Conservation (phyloP, 2,329 filamentous ascomycete genomes). For the Colletotrichum horii region DNA sequence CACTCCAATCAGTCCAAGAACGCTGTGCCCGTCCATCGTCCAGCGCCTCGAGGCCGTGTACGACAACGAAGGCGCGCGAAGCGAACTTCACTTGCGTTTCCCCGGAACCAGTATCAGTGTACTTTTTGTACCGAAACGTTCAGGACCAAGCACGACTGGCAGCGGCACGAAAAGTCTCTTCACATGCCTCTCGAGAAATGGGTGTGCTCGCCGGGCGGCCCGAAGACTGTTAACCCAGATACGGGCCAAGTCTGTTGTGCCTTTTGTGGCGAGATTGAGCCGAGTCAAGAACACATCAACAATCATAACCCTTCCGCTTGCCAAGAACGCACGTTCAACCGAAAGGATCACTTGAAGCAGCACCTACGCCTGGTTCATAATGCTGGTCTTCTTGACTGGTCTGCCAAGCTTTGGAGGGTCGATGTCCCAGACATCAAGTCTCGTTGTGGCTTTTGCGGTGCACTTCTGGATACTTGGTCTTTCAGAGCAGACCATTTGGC, state of each 20-base stretch:
- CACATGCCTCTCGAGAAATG: slow-evolving; percentile 51
- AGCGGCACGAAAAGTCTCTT: slow-evolving; percentile 54
- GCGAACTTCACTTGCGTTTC: not conserved
- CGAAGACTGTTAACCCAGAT: slow-evolving; percentile 37
- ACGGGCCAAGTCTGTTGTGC: slow-evolving; percentile 32
- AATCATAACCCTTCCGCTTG: slow-evolving; percentile 49
- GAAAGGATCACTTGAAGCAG: slow-evolving; percentile 50
- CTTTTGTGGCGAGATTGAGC: slow-evolving; percentile 39
- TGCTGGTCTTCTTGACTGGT: not conserved
- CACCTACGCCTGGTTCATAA: slow-evolving; percentile 32
- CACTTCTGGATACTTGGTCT: slow-evolving; percentile 36
- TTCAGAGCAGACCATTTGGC: slow-evolving; percentile 40
- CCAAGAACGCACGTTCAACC: slow-evolving; percentile 48
- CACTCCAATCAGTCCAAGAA: slow-evolving; percentile 3
- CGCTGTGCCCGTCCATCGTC: not conserved
- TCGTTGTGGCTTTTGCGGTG: slow-evolving; percentile 42
- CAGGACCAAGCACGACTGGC: slow-evolving; percentile 50
- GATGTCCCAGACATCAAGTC: slow-evolving; percentile 18
- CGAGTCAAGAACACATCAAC: slow-evolving; percentile 37
- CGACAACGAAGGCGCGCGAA: not conserved
- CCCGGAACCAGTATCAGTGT: slow-evolving; percentile 35
- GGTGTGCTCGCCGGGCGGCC: slow-evolving; percentile 38
- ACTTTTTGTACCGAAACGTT: slow-evolving; percentile 53
- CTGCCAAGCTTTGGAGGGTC: not conserved
- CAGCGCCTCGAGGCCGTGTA: slow-evolving; percentile 16